A percentile compares a stretch with the other conserved stretches of the same genome.
Evolutionary conservation across 2,329 filamentous ascomycete genomes (phyloP).

Genomic region (Capronia coronata): DNA sequence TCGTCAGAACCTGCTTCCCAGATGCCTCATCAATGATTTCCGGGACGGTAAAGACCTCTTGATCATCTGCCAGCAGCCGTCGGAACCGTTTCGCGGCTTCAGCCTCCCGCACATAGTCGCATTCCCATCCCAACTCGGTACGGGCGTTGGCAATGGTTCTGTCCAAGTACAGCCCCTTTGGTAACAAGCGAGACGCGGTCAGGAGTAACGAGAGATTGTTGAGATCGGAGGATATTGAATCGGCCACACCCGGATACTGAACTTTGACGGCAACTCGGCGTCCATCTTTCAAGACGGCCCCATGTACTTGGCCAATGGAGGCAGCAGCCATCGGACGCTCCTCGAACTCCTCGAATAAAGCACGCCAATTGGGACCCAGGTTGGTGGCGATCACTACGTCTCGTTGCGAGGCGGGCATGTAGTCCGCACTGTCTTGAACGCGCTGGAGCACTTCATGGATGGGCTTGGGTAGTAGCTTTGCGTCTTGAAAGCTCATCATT

Average conservation of each 20-base stretch:
- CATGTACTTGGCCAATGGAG: slow-evolving; percentile 94
- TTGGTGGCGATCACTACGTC: slow-evolving; percentile 74
- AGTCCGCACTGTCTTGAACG: slow-evolving; percentile 93
- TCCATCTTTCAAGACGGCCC: slow-evolving; percentile 68
- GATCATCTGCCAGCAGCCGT: slow-evolving; percentile 67
- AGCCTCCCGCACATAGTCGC: slow-evolving; percentile 87
- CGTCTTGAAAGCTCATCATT: slow-evolving; percentile 97
- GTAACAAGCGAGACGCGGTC: slow-evolving; percentile 81
- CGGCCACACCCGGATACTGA: slow-evolving; percentile 91
- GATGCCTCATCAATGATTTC: slow-evolving; percentile 70
- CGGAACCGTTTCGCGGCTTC: slow-evolving; percentile 70
- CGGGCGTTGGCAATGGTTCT: slow-evolving; percentile 96
- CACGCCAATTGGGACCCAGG: slow-evolving; percentile 75
- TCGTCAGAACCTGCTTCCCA: slow-evolving; percentile 80
- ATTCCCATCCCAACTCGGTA: slow-evolving; percentile 90
- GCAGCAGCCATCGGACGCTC: slow-evolving; percentile 90
- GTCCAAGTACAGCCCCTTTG: slow-evolving; percentile 86
- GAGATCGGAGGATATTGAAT: slow-evolving; percentile 92
- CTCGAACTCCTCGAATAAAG: slow-evolving; percentile 76
- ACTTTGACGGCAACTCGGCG: slow-evolving; percentile 86
- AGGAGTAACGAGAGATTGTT: slow-evolving; percentile 88
- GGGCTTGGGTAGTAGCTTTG: slow-evolving; percentile 81
- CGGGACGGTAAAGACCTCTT: slow-evolving; percentile 70
- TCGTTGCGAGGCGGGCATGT: slow-evolving; percentile 92
- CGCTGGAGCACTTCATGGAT: slow-evolving; percentile 87